These are phyloP conservation scores for Syzygium oleosum DNA, from an alignment of 345 rosid genomes.

Conservation along the genomic window DNA sequence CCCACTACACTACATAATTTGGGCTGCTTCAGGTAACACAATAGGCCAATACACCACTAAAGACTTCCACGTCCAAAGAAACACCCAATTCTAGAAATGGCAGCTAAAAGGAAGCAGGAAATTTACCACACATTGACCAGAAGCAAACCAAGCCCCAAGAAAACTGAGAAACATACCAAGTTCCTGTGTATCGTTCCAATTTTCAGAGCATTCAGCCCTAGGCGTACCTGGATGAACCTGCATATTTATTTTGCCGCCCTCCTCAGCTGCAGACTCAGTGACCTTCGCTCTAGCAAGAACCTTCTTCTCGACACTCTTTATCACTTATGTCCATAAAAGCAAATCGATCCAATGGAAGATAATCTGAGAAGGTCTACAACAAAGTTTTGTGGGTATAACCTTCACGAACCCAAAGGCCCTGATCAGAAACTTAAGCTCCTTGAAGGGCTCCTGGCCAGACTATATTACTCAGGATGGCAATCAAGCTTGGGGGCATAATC, in stretches of 20 bases:
- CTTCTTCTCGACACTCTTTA: conserved; percentile 25
- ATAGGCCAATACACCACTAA: not conserved
- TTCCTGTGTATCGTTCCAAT: not conserved
- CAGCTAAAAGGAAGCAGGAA: not conserved
- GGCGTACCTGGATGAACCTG: not conserved
- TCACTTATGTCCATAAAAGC: conserved; percentile 23
- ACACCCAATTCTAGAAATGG: not conserved
- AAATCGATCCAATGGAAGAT: conserved; percentile 20
- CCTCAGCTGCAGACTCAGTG: conserved; percentile 22
- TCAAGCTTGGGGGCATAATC: not conserved
- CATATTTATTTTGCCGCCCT: not conserved
- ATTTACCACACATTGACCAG: not conserved
- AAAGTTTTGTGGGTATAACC: conserved; percentile 21
- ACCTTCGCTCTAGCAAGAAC: conserved; percentile 27
- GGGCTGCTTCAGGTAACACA: not conserved
- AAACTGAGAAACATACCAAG: not conserved
- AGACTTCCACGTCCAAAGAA: not conserved
- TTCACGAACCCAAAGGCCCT: conserved; percentile 4
- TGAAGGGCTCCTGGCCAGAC: not conserved
- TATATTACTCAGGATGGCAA: not conserved
- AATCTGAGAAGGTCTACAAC: conserved; percentile 14
- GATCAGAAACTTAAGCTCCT: not conserved
- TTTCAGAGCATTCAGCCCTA: not conserved
- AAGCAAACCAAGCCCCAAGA: not conserved
- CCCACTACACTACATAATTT: not conserved